Evolutionary conservation across 108 stramenopile species (phyloP).

Genomic region (Nitzschia sp.): DNA sequence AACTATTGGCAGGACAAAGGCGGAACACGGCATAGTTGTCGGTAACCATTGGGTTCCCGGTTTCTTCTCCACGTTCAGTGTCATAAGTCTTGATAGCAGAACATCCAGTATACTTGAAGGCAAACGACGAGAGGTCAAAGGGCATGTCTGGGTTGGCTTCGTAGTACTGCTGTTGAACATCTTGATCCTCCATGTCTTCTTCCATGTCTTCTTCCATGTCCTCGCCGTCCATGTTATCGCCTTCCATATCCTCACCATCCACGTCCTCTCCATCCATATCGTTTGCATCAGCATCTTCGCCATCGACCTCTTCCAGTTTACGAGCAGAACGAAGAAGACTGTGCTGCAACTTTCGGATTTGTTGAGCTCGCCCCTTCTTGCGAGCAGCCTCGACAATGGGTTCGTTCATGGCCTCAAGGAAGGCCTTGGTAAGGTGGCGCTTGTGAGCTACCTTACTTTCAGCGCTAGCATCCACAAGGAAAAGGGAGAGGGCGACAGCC

Average conservation of each 20-base stretch:
- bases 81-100: slow-evolving; percentile 67
- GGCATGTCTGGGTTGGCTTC: slow-evolving; percentile 20
- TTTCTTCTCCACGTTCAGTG: slow-evolving; percentile 38
- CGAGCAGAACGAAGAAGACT: slow-evolving; percentile 19
- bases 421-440: slow-evolving; percentile 13
- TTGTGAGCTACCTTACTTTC: slow-evolving; percentile 5
- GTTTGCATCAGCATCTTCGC: not conserved
- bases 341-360: slow-evolving; percentile 24
- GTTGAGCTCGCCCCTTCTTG: slow-evolving; percentile 27
- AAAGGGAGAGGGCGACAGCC: slow-evolving; percentile 8
- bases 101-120: slow-evolving; percentile 84
- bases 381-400: slow-evolving; percentile 20
- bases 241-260: not conserved
- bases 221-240: not conserved
- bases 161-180: not conserved
- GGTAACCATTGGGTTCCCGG: slow-evolving; percentile 42
- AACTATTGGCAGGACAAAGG: slow-evolving; percentile 69
- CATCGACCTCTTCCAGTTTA: slow-evolving; percentile 11
- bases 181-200: not conserved
- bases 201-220: not conserved
- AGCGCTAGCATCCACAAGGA: slow-evolving; percentile 7
- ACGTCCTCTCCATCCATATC: not conserved
- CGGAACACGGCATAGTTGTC: slow-evolving; percentile 75
- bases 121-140: slow-evolving; percentile 66
- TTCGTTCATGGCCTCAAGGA: slow-evolving; percentile 35